These are phyloP conservation scores for Pneumocystis jirovecii DNA, from an alignment of 1,139 yeast genomes.

Conservation along the genomic window DNA sequence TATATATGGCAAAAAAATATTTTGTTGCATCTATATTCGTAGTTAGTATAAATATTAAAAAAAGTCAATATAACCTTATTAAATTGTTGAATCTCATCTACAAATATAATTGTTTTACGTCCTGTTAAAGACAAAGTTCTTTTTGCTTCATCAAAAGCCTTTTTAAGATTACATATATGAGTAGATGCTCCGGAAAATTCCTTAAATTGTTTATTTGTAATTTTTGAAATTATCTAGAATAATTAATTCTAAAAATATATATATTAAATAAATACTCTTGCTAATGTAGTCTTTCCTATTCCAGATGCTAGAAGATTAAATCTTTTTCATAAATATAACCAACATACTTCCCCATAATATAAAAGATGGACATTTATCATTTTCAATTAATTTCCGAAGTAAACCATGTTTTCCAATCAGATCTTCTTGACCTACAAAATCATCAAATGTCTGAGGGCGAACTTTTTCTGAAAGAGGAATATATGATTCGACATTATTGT, in stretches of 20 bases:
- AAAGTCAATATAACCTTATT: slow-evolving; percentile 36
- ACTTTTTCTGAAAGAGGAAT: slow-evolving; percentile 71
- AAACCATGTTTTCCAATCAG: slow-evolving; percentile 62
- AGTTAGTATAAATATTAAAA: background rate
- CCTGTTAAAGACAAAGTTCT: slow-evolving; percentile 53
- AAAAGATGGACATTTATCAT: slow-evolving; percentile 54
- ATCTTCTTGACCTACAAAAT: slow-evolving; percentile 77
- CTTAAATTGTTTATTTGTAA: slow-evolving; percentile 46
- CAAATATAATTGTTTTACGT: slow-evolving; percentile 59
- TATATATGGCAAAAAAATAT: slow-evolving; percentile 39
- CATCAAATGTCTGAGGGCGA: slow-evolving; percentile 58
- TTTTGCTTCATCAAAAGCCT: slow-evolving; percentile 57
- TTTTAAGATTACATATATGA: slow-evolving; percentile 54
- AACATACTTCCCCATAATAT: slow-evolving; percentile 65
- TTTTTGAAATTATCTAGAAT: slow-evolving; percentile 38
- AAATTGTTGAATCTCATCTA: slow-evolving; percentile 88
- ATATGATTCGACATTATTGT: slow-evolving; percentile 6
- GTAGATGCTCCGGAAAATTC: slow-evolving; percentile 81
- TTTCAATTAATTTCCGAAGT: slow-evolving; percentile 48
- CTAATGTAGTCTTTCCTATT: slow-evolving; percentile 73
- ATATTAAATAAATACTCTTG: slow-evolving; percentile 24
- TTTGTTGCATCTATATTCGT: slow-evolving; percentile 47
- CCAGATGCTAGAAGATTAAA: slow-evolving; percentile 4
- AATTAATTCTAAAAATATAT: slow-evolving; percentile 15
- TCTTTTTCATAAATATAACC: slow-evolving; percentile 47